phyloP scores from a whole-genome alignment of 129 eudicot species.

The Artemisia annua region DNA sequence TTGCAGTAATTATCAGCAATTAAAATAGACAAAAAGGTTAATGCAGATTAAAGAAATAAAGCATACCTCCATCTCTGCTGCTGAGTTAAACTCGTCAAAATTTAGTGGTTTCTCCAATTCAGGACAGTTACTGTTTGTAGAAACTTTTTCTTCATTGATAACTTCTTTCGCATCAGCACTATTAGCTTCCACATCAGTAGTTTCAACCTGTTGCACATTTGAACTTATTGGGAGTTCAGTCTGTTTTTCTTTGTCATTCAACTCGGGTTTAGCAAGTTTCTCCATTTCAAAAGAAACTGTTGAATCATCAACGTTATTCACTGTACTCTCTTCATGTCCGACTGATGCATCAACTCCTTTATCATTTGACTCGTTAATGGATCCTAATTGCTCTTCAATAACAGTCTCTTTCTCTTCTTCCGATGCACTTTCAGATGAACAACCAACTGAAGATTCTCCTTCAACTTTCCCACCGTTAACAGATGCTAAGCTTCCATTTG shows the following conservation, averaged over 20 bases:
- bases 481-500: constrained; percentile 55
- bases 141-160: constrained; percentile 34
- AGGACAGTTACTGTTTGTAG: constrained; percentile 28
- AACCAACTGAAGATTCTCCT: constrained; percentile 49
- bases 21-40: neutral
- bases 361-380: constrained; percentile 26
- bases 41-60: neutral
- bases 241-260: constrained; percentile 29
- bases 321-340: constrained; percentile 30
- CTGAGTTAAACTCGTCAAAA: constrained; percentile 57
- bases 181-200: constrained; percentile 32
- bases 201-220: constrained; percentile 30
- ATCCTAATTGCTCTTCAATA: constrained; percentile 31
- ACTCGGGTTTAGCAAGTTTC: constrained; percentile 18
- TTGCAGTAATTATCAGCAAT: neutral
- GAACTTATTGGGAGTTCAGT: constrained; percentile 23
- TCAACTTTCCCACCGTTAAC: constrained; percentile 47
- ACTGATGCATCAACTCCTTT: constrained; percentile 27
- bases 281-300: constrained; percentile 24
- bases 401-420: constrained; percentile 65
- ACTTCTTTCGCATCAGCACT: constrained; percentile 21
- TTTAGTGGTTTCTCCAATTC: constrained; percentile 51
- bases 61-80: constrained; percentile 82
- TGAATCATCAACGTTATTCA: constrained; percentile 23
- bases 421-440: constrained; percentile 58